These are phyloP conservation scores for Volvariella surrecta DNA, from an alignment of 1,284 basidiomycete species.

Conservation along the genomic window DNA sequence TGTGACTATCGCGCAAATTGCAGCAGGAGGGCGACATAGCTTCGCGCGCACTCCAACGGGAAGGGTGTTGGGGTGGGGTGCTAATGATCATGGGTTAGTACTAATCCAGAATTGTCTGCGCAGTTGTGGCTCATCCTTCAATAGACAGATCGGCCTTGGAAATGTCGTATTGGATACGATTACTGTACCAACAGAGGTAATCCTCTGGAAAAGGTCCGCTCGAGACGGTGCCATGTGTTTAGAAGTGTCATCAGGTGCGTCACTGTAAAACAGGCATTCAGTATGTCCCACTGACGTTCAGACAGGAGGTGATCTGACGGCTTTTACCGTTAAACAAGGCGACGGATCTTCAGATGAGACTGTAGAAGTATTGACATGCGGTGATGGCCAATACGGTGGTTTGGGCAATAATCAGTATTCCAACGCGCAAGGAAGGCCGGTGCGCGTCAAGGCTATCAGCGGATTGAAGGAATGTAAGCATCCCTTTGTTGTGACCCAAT, in stretches of 20 bases:
- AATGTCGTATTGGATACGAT: conserved; percentile 66
- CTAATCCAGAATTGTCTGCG: conserved; percentile 4
- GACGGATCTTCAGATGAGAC: conserved; percentile 30
- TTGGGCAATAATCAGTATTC: conserved; percentile 78
- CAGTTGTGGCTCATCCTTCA: no score
- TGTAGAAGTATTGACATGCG: conserved; percentile 74
- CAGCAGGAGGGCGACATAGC: conserved; percentile 68
- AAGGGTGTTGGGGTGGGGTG: conserved; percentile 84
- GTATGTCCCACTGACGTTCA: not conserved
- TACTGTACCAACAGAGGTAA: conserved; percentile 80
- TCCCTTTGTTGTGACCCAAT: conserved; percentile 2
- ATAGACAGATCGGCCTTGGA: conserved; percentile 73
- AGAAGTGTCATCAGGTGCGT: conserved; percentile 55
- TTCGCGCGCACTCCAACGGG: conserved; percentile 67
- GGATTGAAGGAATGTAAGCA: conserved; percentile 77
- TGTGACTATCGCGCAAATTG: conserved; percentile 60
- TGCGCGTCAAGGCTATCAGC: conserved; percentile 75
- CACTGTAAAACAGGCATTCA: not conserved
- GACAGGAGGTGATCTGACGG: conserved; percentile 68
- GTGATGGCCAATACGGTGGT: conserved; percentile 81
- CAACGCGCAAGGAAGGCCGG: conserved; percentile 66
- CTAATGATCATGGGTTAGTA: conserved; percentile 72
- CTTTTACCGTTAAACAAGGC: conserved; percentile 69
- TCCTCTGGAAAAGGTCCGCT: conserved; percentile 48
- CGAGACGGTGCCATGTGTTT: conserved; percentile 39